A percentile compares a stretch with the other conserved stretches of the same genome.
phyloP scores from a whole-genome alignment of 2,329 filamentous ascomycete genomes.

The Neofusicoccum umdonicola region DNA sequence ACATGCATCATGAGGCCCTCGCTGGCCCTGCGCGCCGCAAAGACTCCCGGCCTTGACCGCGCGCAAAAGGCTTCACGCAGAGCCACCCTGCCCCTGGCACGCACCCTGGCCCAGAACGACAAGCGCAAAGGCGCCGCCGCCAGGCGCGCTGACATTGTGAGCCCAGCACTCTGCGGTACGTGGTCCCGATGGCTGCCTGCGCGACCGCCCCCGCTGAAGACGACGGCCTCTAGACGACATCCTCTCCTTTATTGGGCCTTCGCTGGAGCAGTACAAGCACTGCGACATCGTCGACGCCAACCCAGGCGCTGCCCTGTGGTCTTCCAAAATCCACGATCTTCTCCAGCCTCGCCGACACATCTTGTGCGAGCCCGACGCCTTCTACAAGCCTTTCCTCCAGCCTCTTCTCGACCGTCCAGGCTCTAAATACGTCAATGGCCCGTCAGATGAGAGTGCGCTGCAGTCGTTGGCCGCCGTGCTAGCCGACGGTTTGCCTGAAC shows the following conservation, averaged over 20 bases:
- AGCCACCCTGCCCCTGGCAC: neutral
- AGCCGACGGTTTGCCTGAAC: slow-evolving; percentile 53
- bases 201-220: no score
- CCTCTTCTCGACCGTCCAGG: slow-evolving; percentile 39
- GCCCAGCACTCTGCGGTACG: slow-evolving; percentile 45
- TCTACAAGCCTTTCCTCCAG: slow-evolving; percentile 61
- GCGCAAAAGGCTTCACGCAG: neutral
- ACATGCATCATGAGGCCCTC: neutral
- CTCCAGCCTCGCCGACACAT: slow-evolving; percentile 80
- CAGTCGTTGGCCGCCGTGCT: slow-evolving; percentile 53
- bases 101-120: neutral
- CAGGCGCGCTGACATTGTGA: slow-evolving; percentile 34
- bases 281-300: slow-evolving; percentile 87
- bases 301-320: slow-evolving; percentile 78
- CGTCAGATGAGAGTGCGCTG: slow-evolving; percentile 21
- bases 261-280: slow-evolving; percentile 67
- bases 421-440: slow-evolving; percentile 40
- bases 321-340: slow-evolving; percentile 68
- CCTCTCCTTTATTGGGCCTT: slow-evolving; percentile 65
- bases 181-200: neutral
- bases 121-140: neutral
- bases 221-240: slow-evolving; percentile 58
- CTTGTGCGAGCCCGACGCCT: slow-evolving; percentile 69
- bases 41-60: neutral
- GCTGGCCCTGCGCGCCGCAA: neutral